Evolutionary conservation across 2,329 filamentous ascomycete genomes (phyloP).

Genomic region (Botrytis fabae): DNA sequence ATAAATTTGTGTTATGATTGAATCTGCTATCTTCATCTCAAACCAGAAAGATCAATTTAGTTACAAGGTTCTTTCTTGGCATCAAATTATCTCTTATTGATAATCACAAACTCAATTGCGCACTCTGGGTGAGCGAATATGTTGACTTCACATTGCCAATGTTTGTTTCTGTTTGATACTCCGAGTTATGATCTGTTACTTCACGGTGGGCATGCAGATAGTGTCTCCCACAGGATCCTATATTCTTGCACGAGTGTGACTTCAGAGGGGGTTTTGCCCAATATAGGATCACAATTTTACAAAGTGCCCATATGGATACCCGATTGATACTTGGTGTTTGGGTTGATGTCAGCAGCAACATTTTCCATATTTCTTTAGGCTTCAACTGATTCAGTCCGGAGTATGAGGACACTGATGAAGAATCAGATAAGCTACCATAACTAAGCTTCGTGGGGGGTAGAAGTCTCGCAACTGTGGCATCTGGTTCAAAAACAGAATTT

Average conservation of each 20-base stretch:
- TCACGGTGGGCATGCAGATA: not conserved
- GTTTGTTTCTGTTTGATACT: not conserved
- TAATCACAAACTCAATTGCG: not conserved
- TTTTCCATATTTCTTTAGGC: not conserved
- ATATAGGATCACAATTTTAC: not conserved
- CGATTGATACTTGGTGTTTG: not conserved
- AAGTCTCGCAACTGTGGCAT: not conserved
- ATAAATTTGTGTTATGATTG: not conserved
- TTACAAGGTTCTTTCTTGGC: not conserved
- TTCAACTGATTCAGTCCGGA: not conserved
- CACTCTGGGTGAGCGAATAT: not conserved
- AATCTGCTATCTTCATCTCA: not conserved
- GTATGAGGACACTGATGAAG: not conserved
- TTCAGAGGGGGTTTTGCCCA: not conserved
- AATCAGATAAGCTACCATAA: not conserved
- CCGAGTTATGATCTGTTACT: too few species aligned
- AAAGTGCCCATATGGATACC: not conserved
- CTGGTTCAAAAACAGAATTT: not conserved
- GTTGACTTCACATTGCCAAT: not conserved
- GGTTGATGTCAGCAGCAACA: too few species aligned
- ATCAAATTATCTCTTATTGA: not conserved
- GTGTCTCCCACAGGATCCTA: not conserved
- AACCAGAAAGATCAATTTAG: not conserved
- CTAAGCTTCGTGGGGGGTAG: not conserved
- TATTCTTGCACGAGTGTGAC: not conserved